These are phyloP conservation scores for Kwoniella europaea DNA, from an alignment of 768 basidiomycete genomes.

Conservation along the genomic window DNA sequence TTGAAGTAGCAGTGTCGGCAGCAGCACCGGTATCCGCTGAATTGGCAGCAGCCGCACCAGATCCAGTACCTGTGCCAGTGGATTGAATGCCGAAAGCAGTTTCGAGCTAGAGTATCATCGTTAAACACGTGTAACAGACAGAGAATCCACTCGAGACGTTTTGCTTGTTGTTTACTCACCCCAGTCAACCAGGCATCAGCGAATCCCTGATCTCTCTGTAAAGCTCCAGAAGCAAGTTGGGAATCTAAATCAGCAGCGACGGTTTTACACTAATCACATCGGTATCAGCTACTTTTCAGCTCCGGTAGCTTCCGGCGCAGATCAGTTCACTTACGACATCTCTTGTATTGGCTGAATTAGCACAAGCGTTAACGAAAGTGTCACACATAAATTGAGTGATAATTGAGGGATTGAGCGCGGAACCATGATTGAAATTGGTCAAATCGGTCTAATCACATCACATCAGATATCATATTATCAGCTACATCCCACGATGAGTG, in stretches of 20 bases:
- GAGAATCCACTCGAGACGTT: background rate
- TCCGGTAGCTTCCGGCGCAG: too few species aligned
- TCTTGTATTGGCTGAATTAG: conserved; percentile 16
- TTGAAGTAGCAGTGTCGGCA: conserved; percentile 7
- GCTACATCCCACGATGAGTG: conserved; percentile 11
- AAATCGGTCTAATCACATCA: too few species aligned
- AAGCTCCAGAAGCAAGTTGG: conserved; percentile 25
- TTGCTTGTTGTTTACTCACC: conserved; percentile 15
- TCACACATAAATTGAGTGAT: conserved; percentile 45
- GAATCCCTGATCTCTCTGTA: conserved; percentile 34
- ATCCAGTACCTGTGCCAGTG: conserved; percentile 18
- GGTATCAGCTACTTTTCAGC: too few species aligned
- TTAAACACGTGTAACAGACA: too few species aligned
- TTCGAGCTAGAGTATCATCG: conserved; percentile 33
- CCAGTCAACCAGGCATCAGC: conserved; percentile 43
- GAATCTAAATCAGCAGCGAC: conserved; percentile 32
- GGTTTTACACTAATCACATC: conserved; percentile 28
- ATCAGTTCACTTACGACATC: too few species aligned
- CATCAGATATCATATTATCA: too few species aligned
- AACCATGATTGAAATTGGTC: conserved; percentile 39
- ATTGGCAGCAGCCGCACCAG: conserved; percentile 11
- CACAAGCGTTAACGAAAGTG: conserved; percentile 50
- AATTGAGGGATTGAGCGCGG: conserved; percentile 44
- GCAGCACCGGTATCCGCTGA: conserved; percentile 22
- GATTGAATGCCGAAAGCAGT: conserved; percentile 39